Conservation (phyloP, 768 basidiomycete species). For the Phylloporus scabripes region DNA sequence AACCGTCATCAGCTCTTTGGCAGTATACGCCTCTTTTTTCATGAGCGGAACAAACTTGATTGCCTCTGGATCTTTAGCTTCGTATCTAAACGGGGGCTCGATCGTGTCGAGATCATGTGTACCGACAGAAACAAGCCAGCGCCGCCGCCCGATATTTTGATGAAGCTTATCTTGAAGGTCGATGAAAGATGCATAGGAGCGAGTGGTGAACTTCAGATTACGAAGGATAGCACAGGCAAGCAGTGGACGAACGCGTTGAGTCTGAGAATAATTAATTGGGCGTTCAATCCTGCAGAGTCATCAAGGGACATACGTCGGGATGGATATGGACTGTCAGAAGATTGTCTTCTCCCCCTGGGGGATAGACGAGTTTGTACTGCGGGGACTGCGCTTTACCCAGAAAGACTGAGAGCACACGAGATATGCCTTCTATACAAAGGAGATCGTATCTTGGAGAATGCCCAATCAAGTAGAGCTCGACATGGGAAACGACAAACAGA, state of each 20-base stretch:
- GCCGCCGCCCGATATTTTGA: constrained; percentile 86
- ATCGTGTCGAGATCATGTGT: constrained; percentile 96
- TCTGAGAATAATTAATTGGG: constrained; percentile 38
- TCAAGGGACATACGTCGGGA: constrained; percentile 53
- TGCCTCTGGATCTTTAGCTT: constrained; percentile 72
- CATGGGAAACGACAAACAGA: constrained; percentile 19
- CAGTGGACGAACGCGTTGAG: constrained; percentile 76
- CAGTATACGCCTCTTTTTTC: constrained; percentile 74
- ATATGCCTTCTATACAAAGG: constrained; percentile 94
- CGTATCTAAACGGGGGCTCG: constrained; percentile 81
- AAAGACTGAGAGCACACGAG: constrained; percentile 81
- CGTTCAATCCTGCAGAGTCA: background rate
- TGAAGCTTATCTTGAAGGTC: constrained; percentile 99
- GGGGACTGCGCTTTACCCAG: constrained; percentile 64
- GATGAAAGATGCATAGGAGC: constrained; percentile 94
- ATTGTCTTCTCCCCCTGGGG: constrained; percentile 57
- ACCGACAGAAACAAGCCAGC: constrained; percentile 92
- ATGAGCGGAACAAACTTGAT: constrained; percentile 90
- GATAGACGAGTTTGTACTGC: constrained; percentile 67
- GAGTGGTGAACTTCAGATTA: constrained; percentile 80
- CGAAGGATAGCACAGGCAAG: constrained; percentile 91
- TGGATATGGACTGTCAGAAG: constrained; percentile 64
- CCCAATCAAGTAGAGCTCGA: constrained; percentile 4
- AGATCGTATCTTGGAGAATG: constrained; percentile 76
- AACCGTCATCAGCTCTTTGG: constrained; percentile 85